A percentile compares a stretch with the other conserved stretches of the same genome.
Conservation (phyloP, 164 flowering plant genomes). For the Stephania japonica region DNA sequence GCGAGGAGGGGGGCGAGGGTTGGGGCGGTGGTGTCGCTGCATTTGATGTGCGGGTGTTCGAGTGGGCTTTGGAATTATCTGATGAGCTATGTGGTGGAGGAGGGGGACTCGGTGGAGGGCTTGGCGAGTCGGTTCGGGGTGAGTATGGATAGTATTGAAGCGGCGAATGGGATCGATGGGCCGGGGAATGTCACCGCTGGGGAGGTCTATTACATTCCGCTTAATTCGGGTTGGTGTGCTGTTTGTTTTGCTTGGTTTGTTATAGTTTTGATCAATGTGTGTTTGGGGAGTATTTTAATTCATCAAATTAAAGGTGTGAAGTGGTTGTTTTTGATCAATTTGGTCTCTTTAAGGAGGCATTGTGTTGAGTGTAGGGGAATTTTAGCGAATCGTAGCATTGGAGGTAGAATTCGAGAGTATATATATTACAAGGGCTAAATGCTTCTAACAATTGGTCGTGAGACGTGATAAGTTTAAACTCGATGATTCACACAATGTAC, state of each 20-base stretch:
- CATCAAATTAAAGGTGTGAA: neutral
- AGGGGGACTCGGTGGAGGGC: conserved; percentile 62
- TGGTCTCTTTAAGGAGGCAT: neutral
- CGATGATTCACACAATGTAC: too few relatives aligned
- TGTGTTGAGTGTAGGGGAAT: neutral
- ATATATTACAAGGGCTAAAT: neutral
- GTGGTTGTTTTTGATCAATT: neutral
- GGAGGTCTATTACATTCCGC: conserved; percentile 61
- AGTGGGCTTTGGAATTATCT: conserved; percentile 90
- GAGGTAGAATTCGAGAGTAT: neutral
- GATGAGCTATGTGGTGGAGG: conserved; percentile 80
- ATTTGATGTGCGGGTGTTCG: conserved; percentile 82
- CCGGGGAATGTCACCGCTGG: conserved; percentile 74
- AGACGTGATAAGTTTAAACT: neutral
- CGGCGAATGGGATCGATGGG: conserved; percentile 60
- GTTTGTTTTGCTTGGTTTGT: neutral
- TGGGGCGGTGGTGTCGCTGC: conserved; percentile 73
- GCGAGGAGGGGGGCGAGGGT: conserved; percentile 35
- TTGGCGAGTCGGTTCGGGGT: conserved; percentile 90
- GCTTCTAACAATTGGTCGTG: neutral
- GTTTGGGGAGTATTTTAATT: neutral
- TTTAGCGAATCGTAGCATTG: neutral
- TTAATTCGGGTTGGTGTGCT: conserved; percentile 62
- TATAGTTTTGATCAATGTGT: neutral
- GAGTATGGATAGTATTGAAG: conserved; percentile 88